Conservation (phyloP, 306 rosid genomes). For the Vicia villosa region DNA sequence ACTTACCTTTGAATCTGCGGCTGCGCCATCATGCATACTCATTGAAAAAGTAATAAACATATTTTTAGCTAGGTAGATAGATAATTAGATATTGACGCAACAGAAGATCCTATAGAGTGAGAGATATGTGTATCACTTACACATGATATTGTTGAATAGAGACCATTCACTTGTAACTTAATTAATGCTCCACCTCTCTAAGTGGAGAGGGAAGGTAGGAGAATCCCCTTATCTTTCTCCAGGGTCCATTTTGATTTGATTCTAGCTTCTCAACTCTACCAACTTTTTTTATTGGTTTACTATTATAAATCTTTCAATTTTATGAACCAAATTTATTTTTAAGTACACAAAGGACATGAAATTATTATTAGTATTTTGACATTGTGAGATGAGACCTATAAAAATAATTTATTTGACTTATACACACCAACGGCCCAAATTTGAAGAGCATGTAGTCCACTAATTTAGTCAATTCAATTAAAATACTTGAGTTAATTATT, state of each 20-base stretch:
- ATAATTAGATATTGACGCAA: too few species aligned
- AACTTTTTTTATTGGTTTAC: neutral
- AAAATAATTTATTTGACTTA: constrained; percentile 4
- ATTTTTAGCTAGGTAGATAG: neutral
- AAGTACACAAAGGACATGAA: neutral
- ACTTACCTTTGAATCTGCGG: constrained; percentile 25
- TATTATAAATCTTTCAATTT: neutral
- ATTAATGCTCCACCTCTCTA: constrained; percentile 18
- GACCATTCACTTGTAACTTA: constrained; percentile 33
- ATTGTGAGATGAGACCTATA: neutral
- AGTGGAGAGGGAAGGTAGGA: constrained; percentile 34
- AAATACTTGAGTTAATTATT: constrained; percentile 2
- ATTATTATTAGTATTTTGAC: neutral
- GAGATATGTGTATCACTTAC: constrained; percentile 33
- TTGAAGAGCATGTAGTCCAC: constrained; percentile 21
- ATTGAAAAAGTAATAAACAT: constrained; percentile 21
- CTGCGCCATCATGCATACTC: constrained; percentile 32
- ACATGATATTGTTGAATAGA: constrained; percentile 29
- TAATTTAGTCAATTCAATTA: constrained; percentile 29
- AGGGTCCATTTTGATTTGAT: constrained; percentile 32
- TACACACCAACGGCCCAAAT: constrained; percentile 6
- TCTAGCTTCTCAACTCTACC: constrained; percentile 27
- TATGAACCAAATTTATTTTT: neutral
- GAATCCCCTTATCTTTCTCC: constrained; percentile 30
- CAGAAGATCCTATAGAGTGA: constrained; percentile 19